Base-by-base conservation (phyloP, 2,329 filamentous ascomycete genomes). In the Huntiella decipiens region DNA sequence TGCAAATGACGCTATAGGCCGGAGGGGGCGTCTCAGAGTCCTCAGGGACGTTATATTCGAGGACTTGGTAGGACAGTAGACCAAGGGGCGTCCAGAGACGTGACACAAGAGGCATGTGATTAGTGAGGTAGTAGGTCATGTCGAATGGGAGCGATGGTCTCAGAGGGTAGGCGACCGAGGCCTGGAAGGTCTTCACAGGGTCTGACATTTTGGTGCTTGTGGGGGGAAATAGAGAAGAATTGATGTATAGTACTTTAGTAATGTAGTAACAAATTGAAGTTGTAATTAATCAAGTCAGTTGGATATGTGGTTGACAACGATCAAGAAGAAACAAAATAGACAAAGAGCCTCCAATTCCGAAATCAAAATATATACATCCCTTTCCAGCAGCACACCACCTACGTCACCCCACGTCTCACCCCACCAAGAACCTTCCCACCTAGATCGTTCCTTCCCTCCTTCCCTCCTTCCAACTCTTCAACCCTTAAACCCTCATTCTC, bases 81-180 rank as follows among this genome's bases (percentile, higher is more conserved):
- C 67, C 67, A 43, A 57, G 52, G 1, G 54, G 49, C 1, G 45
- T 50, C 66, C 66, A 70, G 19, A 52, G 50, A 41, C 60, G 56
- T 22, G 54, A 49, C 12, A 63, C 63, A 2, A 70, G 55, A 1
- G 63, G 60, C 62, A 71, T 66, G 58, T 71, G 67, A 15, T 51
- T 61, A 3, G 53, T 46, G 34, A 68, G 53, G 54, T 69, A 71
- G 60, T 70, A 71, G 32, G 66, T 58, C 52, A 67, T 56, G 57
- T 71, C 56, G 58, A 70, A 71, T 50, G 56, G 57, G 34, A 56
- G 36, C 22, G 31, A 35, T 8, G 47, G 35, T 34, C 36, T 45
- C 31, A 36, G 33, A 11, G n/a, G 34, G 44, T 49, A 49, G 16
- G 40, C 35, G 17, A 49, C 41, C 39, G 33, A 38, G 28, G 35